These are phyloP conservation scores for Thymus quinquecostatus DNA, from an alignment of 257 asterid genomes.

Conservation along the genomic window DNA sequence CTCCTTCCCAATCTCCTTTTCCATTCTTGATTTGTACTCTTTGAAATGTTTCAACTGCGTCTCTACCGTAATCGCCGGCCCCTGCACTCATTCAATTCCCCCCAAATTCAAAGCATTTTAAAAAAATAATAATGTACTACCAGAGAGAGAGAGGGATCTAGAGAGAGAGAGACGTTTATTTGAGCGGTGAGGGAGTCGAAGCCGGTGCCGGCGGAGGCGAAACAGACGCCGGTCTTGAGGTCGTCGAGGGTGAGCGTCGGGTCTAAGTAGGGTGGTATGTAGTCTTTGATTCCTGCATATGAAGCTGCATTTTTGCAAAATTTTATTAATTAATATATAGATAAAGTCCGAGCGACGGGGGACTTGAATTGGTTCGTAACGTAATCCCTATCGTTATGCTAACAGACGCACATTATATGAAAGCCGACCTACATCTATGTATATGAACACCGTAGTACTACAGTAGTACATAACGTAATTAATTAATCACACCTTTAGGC, in stretches of 20 bases:
- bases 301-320: constrained; percentile 41
- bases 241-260: constrained; percentile 59
- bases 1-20: constrained; percentile 48
- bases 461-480: too few relatives aligned
- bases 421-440: too few relatives aligned
- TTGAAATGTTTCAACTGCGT: constrained; percentile 54
- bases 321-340: too few relatives aligned
- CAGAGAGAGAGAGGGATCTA: background rate
- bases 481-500: too few relatives aligned
- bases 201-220: constrained; percentile 80
- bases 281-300: constrained; percentile 61
- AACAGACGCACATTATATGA: too few relatives aligned
- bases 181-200: constrained; percentile 66
- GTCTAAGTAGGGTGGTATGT: constrained; percentile 74
- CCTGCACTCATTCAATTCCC: constrained; percentile 36
- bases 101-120: background rate
- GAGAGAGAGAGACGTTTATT: constrained; percentile 35
- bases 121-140: too few relatives aligned
- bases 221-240: constrained; percentile 74
- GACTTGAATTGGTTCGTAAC: too few relatives aligned
- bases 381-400: too few relatives aligned
- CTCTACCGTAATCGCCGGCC: constrained; percentile 42
- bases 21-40: constrained; percentile 53
- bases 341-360: too few relatives aligned
- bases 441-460: too few relatives aligned